Conservation (phyloP, 1,139 yeast genomes). For the Blastobotrys serpentis region DNA sequence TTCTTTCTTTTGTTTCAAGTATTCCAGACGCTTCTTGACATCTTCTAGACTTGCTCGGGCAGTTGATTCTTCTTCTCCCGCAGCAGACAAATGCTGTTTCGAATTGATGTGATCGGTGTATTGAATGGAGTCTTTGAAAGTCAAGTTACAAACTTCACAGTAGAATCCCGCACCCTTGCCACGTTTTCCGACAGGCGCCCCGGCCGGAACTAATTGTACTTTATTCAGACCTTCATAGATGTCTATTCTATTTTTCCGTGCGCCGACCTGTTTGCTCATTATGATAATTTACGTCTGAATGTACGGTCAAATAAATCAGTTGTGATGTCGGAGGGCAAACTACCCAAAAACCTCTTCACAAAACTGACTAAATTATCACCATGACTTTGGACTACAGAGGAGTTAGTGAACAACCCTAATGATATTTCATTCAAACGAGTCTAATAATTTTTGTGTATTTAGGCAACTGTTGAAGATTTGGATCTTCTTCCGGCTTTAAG, state of each 20-base stretch:
- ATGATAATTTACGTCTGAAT: too few species aligned
- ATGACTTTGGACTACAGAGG: conserved; percentile 26
- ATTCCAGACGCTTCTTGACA: conserved; percentile 37
- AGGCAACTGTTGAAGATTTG: conserved; percentile 60
- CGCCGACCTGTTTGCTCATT: conserved; percentile 29
- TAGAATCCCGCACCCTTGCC: conserved; percentile 78
- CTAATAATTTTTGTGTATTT: background rate
- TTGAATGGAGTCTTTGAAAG: conserved; percentile 78
- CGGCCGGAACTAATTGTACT: conserved; percentile 46
- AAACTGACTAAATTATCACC: conserved; percentile 11
- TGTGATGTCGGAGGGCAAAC: too few species aligned
- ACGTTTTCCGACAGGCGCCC: conserved; percentile 45
- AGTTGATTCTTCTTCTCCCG: conserved; percentile 36
- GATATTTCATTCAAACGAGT: background rate
- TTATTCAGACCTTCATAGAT: conserved; percentile 47
- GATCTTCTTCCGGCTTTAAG: conserved; percentile 62
- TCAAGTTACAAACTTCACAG: conserved; percentile 75
- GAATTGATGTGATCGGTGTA: conserved; percentile 82
- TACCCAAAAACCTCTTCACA: background rate
- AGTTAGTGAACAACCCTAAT: too few species aligned
- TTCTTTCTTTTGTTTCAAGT: conserved; percentile 34
- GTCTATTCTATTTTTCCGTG: conserved; percentile 37
- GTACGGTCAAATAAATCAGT: too few species aligned
- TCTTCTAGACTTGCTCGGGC: conserved; percentile 40
- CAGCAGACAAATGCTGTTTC: conserved; percentile 40